Evolutionary conservation across 768 basidiomycete genomes (phyloP).

Genomic region (Psilocybe cyanescens): DNA sequence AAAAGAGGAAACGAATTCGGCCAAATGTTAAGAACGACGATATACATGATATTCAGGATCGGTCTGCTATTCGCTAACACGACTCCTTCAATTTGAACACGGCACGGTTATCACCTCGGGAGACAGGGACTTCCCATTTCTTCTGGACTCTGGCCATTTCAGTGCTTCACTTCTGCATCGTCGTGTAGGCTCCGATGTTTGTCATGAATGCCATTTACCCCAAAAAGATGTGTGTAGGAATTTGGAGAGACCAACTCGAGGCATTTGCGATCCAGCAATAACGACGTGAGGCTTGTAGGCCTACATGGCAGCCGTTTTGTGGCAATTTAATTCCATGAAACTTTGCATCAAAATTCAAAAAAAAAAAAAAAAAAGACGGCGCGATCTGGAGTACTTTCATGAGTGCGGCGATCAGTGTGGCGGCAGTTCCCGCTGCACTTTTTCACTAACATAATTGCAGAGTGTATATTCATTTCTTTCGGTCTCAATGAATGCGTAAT

Average conservation of each 20-base stretch:
- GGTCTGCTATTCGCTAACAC: neutral
- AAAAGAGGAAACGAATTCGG: neutral
- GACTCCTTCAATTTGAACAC: neutral
- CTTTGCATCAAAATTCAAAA: too few relatives aligned
- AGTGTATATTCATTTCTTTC: too few relatives aligned
- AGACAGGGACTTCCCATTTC: neutral
- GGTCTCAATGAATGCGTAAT: too few relatives aligned
- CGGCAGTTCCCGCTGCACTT: too few relatives aligned
- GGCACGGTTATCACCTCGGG: neutral
- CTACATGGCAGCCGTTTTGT: neutral
- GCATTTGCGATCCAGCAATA: neutral
- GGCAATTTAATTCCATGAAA: neutral
- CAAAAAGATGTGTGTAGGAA: conserved; percentile 2
- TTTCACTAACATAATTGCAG: too few relatives aligned
- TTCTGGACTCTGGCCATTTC: neutral
- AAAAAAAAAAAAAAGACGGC: too few relatives aligned
- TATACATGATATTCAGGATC: neutral
- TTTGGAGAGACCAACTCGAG: conserved; percentile 2
- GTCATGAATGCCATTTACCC: conserved; percentile 1
- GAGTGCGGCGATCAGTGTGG: too few relatives aligned
- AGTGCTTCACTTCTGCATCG: conserved; percentile 6
- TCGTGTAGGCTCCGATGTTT: conserved; percentile 20
- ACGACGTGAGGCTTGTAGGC: neutral
- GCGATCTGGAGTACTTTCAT: too few relatives aligned
- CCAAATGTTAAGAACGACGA: neutral